Evolutionary conservation across 2,329 filamentous ascomycete genomes (phyloP), one percentile per base, ranked within the genome.

Genomic region (Tolypocladium cylindrosporum): DNA sequence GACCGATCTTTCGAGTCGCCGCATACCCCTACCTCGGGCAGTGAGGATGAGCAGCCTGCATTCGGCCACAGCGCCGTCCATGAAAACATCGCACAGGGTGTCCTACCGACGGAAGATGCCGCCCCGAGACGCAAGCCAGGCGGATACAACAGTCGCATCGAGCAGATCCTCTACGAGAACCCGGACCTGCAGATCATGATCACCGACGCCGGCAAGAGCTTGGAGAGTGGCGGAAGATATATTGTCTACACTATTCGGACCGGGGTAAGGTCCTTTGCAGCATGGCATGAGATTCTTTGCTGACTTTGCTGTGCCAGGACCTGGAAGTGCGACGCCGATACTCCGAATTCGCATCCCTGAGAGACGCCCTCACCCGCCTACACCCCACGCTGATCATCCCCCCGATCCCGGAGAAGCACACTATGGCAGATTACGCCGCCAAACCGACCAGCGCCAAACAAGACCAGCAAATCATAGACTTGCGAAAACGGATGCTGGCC

Each of bases 361-460:
- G 94, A 67, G 87, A 91, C 66, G 93, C 93, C 3, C 82, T 99
- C 36, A 91, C 92, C 53, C 89, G 89, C 65, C 82, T 99, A 61
- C 95, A 99, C 70, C 94, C 95, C 9, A 99, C 94, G 0, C 81
- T 99, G 48, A 89, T 99, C 66, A 89, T 99, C 56, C 95, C 94
- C 9, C 94, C 94, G 3, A 99, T 99, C 67, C 94, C 94, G 27
- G 95, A 99, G 75, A 99, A 99, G 74, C 94, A 99, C 73, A 94
- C 91, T 52, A 96, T 99, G 88, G 93, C 93, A 61, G 94, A 99
- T 72, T 99, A 99, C 70, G 94, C 94, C 19, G 92, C 95, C 36
- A 97, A 96, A 67, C 94, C 95, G 1, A 99, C 94, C 42, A 97
- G 93, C 67, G 95, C 95, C 21, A 99, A 97, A 72, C 93, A 99